These are phyloP conservation scores for Rhizopogon sp. DNA, from an alignment of 768 basidiomycete species.

Conservation along the genomic window DNA sequence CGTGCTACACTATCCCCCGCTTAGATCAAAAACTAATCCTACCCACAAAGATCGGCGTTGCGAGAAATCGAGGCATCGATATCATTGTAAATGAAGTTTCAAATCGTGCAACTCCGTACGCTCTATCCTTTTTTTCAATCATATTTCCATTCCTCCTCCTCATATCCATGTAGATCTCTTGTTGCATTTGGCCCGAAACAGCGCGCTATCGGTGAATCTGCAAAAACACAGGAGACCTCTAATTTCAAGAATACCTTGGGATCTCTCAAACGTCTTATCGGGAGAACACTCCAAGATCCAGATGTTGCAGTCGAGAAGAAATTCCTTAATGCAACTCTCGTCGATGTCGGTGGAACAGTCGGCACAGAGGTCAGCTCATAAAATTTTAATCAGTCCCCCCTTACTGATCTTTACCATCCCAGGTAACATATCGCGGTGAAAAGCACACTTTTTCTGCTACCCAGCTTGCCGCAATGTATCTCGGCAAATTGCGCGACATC, in stretches of 20 bases:
- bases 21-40: slow-evolving; percentile 1
- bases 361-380: slow-evolving; percentile 66
- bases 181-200: slow-evolving; percentile 92
- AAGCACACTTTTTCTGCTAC: slow-evolving; percentile 75
- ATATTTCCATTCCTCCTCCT: background rate
- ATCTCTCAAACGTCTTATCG: slow-evolving; percentile 85
- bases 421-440: slow-evolving; percentile 92
- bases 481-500: slow-evolving; percentile 88
- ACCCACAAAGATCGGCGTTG: slow-evolving; percentile 78
- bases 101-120: slow-evolving; percentile 93
- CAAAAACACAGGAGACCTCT: slow-evolving; percentile 96
- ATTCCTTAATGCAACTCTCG: slow-evolving; percentile 82
- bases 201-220: slow-evolving; percentile 87
- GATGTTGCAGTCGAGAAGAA: slow-evolving; percentile 88
- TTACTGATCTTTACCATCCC: slow-evolving; percentile 8
- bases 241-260: slow-evolving; percentile 99
- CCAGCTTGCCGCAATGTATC: slow-evolving; percentile 87
- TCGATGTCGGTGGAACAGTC: slow-evolving; percentile 79
- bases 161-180: slow-evolving; percentile 61
- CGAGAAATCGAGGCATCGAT: slow-evolving; percentile 94
- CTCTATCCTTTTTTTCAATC: slow-evolving; percentile 10
- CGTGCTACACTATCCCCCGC: slow-evolving; percentile 8
- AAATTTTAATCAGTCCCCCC: slow-evolving; percentile 4
- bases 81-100: slow-evolving; percentile 98
- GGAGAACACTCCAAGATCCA: slow-evolving; percentile 72